Percentiles rank a stretch among this genome's conserved stretches.
Evolutionary conservation across 768 basidiomycete genomes (phyloP).

Genomic region (Sistotremastrum niveocremeum): DNA sequence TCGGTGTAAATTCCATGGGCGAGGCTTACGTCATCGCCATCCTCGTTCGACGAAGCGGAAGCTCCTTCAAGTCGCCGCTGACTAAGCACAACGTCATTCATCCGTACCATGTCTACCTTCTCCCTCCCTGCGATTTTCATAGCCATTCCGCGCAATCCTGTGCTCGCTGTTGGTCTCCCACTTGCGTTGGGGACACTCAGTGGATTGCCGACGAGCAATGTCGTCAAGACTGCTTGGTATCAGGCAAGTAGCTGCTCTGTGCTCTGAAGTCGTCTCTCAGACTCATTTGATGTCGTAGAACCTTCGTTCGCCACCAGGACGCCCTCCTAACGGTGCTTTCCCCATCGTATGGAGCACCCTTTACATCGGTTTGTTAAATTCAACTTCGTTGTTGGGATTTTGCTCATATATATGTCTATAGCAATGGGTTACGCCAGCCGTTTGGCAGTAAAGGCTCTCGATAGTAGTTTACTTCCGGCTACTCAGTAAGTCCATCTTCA

Average conservation of each 20-base stretch:
- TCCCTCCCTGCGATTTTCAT: slow-evolving; percentile 38
- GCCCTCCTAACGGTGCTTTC: slow-evolving; percentile 39
- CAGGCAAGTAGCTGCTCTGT: slow-evolving; percentile 23
- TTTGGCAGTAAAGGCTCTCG: slow-evolving; percentile 41
- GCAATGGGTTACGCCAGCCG: slow-evolving; percentile 61
- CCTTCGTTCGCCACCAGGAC: slow-evolving; percentile 35
- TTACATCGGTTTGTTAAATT: slow-evolving; percentile 20
- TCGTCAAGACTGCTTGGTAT: slow-evolving; percentile 43
- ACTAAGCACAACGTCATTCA: too few relatives aligned
- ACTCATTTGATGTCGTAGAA: slow-evolving; percentile 19
- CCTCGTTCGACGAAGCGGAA: too few relatives aligned
- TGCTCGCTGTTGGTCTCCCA: slow-evolving; percentile 46
- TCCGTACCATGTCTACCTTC: slow-evolving; percentile 19
- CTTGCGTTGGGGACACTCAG: slow-evolving; percentile 40
- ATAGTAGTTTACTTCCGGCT: slow-evolving; percentile 24
- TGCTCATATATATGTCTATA: slow-evolving; percentile 6
- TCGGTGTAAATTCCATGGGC: slow-evolving; percentile 25
- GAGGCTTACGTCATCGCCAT: too few relatives aligned
- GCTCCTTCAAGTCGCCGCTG: too few relatives aligned
- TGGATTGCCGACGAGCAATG: slow-evolving; percentile 33
- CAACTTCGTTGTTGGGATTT: slow-evolving; percentile 6
- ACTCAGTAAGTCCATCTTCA: slow-evolving; percentile 24
- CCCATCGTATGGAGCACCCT: slow-evolving; percentile 45
- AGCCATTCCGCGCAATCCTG: slow-evolving; percentile 39
- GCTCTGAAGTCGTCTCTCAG: not conserved